Conservation (phyloP, 176 grass and related monocot genomes). For the Eleusine coracana region DNA sequence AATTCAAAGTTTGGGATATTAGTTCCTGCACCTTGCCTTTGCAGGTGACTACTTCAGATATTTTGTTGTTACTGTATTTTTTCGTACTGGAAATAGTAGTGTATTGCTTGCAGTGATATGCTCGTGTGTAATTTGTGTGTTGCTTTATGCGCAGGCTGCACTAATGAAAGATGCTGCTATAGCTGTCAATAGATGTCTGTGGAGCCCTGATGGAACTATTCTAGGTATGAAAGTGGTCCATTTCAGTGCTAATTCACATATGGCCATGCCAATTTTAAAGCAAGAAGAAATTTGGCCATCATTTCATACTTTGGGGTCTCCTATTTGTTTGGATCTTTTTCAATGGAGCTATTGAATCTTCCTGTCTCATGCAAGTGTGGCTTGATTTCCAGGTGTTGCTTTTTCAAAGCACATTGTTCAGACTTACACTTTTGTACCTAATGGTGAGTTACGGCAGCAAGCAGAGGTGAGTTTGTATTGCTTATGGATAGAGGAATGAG, state of each 20-base stretch:
- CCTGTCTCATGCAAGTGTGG: conserved; percentile 30
- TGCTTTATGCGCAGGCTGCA: conserved; percentile 60
- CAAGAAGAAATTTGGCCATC: neutral
- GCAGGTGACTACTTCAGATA: conserved; percentile 59
- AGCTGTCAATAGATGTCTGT: conserved; percentile 97
- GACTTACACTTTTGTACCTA: conserved; percentile 77
- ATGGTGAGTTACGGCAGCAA: conserved; percentile 89
- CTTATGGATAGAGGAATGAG: neutral
- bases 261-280: neutral
- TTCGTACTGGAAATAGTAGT: conserved; percentile 29
- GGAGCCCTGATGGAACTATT: conserved; percentile 96
- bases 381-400: conserved; percentile 77
- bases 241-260: conserved; percentile 28
- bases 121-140: conserved; percentile 26
- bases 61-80: conserved; percentile 31
- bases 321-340: conserved; percentile 15
- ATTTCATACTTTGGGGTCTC: conserved; percentile 10
- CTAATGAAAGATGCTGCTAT: conserved; percentile 99
- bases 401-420: conserved; percentile 99
- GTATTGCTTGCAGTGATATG: neutral
- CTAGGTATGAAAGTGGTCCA: conserved; percentile 53
- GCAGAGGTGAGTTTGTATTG: conserved; percentile 72
- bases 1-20: conserved; percentile 99
- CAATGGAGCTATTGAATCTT: neutral
- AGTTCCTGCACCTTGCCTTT: conserved; percentile 73